These are phyloP conservation scores for Testicularia cyperi DNA, from an alignment of 1,284 basidiomycete genomes.

Conservation along the genomic window DNA sequence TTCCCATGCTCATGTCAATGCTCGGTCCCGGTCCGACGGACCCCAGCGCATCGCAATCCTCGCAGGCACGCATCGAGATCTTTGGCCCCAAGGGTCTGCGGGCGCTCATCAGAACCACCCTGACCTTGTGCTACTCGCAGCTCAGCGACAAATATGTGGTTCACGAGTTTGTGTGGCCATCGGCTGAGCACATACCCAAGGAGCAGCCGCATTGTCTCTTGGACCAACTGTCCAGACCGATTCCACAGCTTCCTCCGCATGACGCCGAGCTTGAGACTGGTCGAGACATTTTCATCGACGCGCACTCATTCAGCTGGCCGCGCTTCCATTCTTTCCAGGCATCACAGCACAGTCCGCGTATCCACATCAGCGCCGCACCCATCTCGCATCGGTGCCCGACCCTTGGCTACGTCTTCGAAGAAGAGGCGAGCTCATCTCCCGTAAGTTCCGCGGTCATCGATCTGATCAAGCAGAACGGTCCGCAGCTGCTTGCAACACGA, in stretches of 20 bases:
- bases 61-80: slow-evolving; percentile 42
- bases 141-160: slow-evolving; percentile 52
- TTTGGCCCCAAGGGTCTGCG: slow-evolving; percentile 54
- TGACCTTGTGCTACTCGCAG: slow-evolving; percentile 52
- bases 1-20: slow-evolving; percentile 54
- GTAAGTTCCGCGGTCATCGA: slow-evolving; percentile 33
- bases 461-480: slow-evolving; percentile 42
- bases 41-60: slow-evolving; percentile 3
- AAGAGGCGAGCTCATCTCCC: slow-evolving; percentile 32
- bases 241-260: slow-evolving; percentile 49
- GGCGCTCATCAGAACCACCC: slow-evolving; percentile 49
- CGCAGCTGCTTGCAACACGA: slow-evolving; percentile 32
- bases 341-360: slow-evolving; percentile 12
- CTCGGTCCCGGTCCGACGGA: slow-evolving; percentile 47
- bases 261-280: slow-evolving; percentile 46
- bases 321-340: slow-evolving; percentile 34
- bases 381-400: slow-evolving; percentile 55
- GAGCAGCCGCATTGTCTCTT: slow-evolving; percentile 8
- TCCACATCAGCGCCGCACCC: slow-evolving; percentile 53
- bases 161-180: slow-evolving; percentile 55
- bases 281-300: slow-evolving; percentile 43
- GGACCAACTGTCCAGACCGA: slow-evolving; percentile 13
- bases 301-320: slow-evolving; percentile 42
- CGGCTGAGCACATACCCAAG: slow-evolving; percentile 1
- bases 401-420: slow-evolving; percentile 53